Evolutionary conservation across 2,329 filamentous ascomycete genomes (phyloP), one percentile per base, ranked within the genome.

Genomic region (Fusarium mundagurra): DNA sequence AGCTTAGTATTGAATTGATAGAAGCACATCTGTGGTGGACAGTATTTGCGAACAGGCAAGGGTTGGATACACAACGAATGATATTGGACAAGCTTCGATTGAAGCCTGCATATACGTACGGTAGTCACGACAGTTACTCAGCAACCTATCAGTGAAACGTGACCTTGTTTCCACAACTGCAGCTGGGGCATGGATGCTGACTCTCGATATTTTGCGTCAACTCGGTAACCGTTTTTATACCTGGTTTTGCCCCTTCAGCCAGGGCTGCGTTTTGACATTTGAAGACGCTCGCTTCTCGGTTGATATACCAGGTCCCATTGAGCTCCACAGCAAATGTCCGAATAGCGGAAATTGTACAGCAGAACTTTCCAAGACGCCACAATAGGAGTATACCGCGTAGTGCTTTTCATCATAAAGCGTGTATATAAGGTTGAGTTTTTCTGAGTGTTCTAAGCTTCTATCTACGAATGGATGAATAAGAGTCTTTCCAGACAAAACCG

Each of bases 101-200:
- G 43, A 64, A 55, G 62, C 57, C 39, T 60, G 55, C 22, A 53
- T 33, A 51, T 48, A 44, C 57, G 51, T 64, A 53, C 47, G 34
- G 64, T 47, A 70, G 50, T 70, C 53, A 66, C 34, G 47, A 54
- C 57, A 71, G 66, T 66, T 63, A 63, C 71, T 73, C 48, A 70
- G 59, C 66, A 73, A 67, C 66, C 68, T 69, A 33, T 59, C 63
- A 36, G 44, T 64, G 63, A 72, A 72, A 72, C 69, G 50, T 43
- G 63, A 36, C 33, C 47, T 48, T 45, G 60, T 58, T 58, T 50
- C 65, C 62, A 64, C 67, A 64, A 45, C 51, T 31, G 36, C 58
- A 38, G 63, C 50, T 72, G 63, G 54, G 68, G 59, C 68, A 59
- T 55, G 61, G 51, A 64, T 63, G 39, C 24, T 45, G 50, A 41